Base-by-base conservation (phyloP, 2,329 filamentous ascomycete genomes). In the Venturiaceae sp. region DNA sequence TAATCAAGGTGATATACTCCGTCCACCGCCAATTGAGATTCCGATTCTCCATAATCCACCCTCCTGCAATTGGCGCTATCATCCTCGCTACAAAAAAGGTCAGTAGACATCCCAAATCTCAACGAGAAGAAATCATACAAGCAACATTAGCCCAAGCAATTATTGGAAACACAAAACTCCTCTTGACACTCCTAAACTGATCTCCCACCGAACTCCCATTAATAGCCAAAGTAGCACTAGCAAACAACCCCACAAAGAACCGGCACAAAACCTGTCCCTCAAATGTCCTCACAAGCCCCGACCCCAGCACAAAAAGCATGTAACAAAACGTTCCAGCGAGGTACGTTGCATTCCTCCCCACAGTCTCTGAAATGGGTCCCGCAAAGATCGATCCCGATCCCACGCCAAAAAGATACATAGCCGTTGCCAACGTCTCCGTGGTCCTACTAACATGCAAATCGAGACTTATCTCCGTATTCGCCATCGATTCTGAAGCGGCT, bases 281-380 rank as follows among this genome's bases (percentile, higher is more conserved):
- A 54, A 34, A 11, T 11, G 9, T 54, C 8, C 8, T 8, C 8
- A 26, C 21, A 26, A 54, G 50, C 8, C 9, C 50, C 13, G 19
- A 13, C 11, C 19, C 58, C 33, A 61, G 13, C 16, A 61, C 53
- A 34, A 52, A 61, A 19, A 58, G n/a, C 33, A 58, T 30, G 32
- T 33, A 34, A 28, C 41, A 32, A 34, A 60, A 16, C 19, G 57
- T n/a, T n/a, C 59, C 16, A 13, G 16, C 53, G 19, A 61, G 32
- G 58, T 61, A 61, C 11, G 54, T 37, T 11, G 46, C 21, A 50
- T 61, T 61, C 13, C 60, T 58, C 9, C 60, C 60, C 30, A 58
- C 58, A n/a, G 59, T 61, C 36, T 61, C 60, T n/a, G 60, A 61
- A 21, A 61, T 21, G n/a, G 60, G 60, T 16, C 60, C 60, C 30